Evolutionary conservation across 805 yeast species (phyloP).

Genomic region (Grigorovia jiainica): DNA sequence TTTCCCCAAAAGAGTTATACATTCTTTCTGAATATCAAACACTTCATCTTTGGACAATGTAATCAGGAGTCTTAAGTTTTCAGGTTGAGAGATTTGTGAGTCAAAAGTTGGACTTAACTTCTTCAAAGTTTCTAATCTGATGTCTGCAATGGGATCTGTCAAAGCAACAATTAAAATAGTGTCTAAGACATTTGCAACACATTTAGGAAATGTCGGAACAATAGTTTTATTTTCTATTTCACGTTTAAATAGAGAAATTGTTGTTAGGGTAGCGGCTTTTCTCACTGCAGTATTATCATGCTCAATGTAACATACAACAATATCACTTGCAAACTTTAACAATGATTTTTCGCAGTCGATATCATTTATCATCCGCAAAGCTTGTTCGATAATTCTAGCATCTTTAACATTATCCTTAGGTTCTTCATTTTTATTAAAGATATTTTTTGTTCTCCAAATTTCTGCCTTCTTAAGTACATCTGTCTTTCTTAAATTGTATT

Average conservation of each 20-base stretch:
- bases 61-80: constrained; percentile 72
- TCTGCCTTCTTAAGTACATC: constrained; percentile 60
- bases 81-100: constrained; percentile 90
- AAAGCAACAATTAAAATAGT: constrained; percentile 74
- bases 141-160: constrained; percentile 81
- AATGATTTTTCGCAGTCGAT: constrained; percentile 71
- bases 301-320: constrained; percentile 76
- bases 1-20: constrained; percentile 74
- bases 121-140: constrained; percentile 67
- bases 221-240: constrained; percentile 38
- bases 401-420: constrained; percentile 37
- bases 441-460: constrained; percentile 67
- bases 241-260: constrained; percentile 62
- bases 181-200: constrained; percentile 78
- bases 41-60: constrained; percentile 88
- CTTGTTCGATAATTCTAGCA: constrained; percentile 54
- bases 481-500: constrained; percentile 40
- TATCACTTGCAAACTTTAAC: constrained; percentile 78
- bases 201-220: constrained; percentile 27
- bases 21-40: constrained; percentile 70
- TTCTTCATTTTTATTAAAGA: constrained; percentile 56
- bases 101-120: constrained; percentile 71
- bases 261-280: constrained; percentile 74
- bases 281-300: constrained; percentile 74
- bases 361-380: constrained; percentile 63